Conservation (phyloP, 1,139 yeast species). For the Pichia sp. region DNA sequence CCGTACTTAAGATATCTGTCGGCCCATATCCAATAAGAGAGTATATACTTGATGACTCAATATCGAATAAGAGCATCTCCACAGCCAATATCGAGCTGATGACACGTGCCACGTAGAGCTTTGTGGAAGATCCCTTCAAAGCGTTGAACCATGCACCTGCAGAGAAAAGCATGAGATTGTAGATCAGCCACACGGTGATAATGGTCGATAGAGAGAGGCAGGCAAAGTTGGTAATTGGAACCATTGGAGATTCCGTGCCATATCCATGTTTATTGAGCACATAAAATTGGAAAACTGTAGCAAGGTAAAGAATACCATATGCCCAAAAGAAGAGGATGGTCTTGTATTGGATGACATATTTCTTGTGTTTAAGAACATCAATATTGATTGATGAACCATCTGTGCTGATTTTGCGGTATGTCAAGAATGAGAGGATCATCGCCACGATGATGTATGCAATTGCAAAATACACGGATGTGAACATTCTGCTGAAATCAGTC, state of each 20-base stretch:
- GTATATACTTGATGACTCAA: conserved; percentile 23
- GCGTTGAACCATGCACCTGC: conserved; percentile 23
- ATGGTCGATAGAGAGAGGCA: conserved; percentile 18
- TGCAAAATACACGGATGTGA: conserved; percentile 18
- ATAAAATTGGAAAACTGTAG: conserved; percentile 15
- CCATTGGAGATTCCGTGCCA: conserved; percentile 13
- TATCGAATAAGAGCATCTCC: conserved; percentile 23
- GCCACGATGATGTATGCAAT: conserved; percentile 16
- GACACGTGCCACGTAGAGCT: conserved; percentile 14
- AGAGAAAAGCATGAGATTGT: conserved; percentile 24
- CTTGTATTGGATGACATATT: conserved; percentile 22
- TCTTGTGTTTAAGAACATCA: conserved; percentile 13
- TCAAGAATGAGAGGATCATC: conserved; percentile 12
- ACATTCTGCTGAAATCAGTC: conserved; percentile 23
- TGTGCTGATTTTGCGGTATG: conserved; percentile 10
- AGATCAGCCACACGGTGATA: conserved; percentile 25
- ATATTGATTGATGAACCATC: conserved; percentile 18
- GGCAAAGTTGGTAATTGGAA: conserved; percentile 18
- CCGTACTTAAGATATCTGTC: conserved; percentile 16
- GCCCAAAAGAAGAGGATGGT: conserved; percentile 20
- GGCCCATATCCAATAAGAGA: conserved; percentile 22
- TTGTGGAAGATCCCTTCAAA: conserved; percentile 12
- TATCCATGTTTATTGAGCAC: conserved; percentile 24
- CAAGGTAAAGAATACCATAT: conserved; percentile 16
- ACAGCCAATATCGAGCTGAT: conserved; percentile 17